Base-by-base conservation (phyloP, 1,284 basidiomycete genomes). In the Sphagnurus paluster region DNA sequence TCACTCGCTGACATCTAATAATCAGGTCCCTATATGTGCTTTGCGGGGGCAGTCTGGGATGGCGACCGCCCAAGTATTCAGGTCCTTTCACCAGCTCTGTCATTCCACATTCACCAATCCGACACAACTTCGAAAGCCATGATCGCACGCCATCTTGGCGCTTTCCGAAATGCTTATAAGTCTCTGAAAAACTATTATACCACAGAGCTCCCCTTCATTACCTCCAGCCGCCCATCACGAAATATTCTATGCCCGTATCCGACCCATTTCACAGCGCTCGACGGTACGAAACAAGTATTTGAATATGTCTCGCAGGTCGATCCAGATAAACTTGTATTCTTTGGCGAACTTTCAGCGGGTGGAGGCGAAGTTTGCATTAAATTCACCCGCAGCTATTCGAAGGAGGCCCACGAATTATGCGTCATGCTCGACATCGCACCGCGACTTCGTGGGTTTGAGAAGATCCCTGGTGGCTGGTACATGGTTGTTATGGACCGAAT, bases 401-500 rank as follows among this genome's bases (percentile, higher is more conserved):
- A 34, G 13, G 54, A 51, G 5, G 58, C 42, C 14, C 60, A 63
- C 42, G 33, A 36, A 11, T 24, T 23, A 8, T 56, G 48, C 41
- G 58, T 53, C 9, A n/a, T 28, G 11, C 38, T 37, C 20, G 52
- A 50, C 7, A 39, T 42, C 36, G 64, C 64, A 0, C 64, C 61
- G 3, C 20, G 28, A n/a, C 50, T 66, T 5, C 30, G 28, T 4
- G 59, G 52, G 13, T 50, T 53, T 14, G 46, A 60, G 32, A 10
- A n/a, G 5, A 24, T 67, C 4, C 49, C 55, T 25, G 65, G 56
- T 13, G 58, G 60, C 9, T 67, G 62, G 62, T 40, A 34, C 20
- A 62, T 66, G 58, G 53, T 65, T 10, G 54, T 65, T 14, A 66
- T 67, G 62, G 58, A 66, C 17, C 4, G 28, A 24, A 5, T 57